A percentile compares a stretch with the other conserved stretches of the same genome.
Conservation (phyloP, 768 basidiomycete species). For the Tricholoma bakamatsutake region DNA sequence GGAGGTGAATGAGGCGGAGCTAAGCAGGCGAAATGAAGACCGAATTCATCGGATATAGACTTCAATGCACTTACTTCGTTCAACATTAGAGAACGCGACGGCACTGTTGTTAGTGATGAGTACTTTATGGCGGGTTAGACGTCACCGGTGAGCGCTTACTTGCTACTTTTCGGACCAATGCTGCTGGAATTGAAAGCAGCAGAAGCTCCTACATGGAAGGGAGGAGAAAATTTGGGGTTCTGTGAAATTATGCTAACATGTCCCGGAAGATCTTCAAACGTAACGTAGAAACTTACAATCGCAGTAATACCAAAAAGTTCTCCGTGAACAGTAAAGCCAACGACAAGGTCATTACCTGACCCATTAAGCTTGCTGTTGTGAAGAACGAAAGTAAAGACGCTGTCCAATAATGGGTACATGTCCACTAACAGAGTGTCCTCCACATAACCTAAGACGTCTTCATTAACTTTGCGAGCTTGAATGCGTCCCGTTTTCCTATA, state of each 20-base stretch:
- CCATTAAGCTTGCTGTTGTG: slow-evolving; percentile 30
- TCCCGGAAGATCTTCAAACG: too few relatives aligned
- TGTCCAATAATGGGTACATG: not conserved
- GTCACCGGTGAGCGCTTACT: not conserved
- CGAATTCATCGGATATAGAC: not conserved
- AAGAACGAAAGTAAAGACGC: not conserved
- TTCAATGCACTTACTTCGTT: slow-evolving; percentile 24
- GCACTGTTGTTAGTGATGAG: slow-evolving; percentile 17
- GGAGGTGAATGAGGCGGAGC: slow-evolving; percentile 28
- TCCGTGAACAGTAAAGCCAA: slow-evolving; percentile 25
- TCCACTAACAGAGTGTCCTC: slow-evolving; percentile 24
- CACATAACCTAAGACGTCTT: slow-evolving; percentile 26
- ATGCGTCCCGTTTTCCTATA: slow-evolving; percentile 30
- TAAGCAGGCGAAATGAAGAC: slow-evolving; percentile 11
- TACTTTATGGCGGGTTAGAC: not conserved
- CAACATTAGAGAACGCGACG: slow-evolving; percentile 31
- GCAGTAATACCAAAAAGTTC: slow-evolving; percentile 28
- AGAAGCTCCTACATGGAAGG: slow-evolving; percentile 34
- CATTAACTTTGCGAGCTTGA: slow-evolving; percentile 26
- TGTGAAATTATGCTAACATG: slow-evolving; percentile 10
- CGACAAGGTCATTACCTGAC: slow-evolving; percentile 24
- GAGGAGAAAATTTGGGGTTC: slow-evolving; percentile 33
- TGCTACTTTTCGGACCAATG: not conserved
- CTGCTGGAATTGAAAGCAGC: slow-evolving; percentile 10
- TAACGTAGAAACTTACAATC: slow-evolving; percentile 24